Base-by-base conservation (phyloP, 2,329 filamentous ascomycete species). In the Ophiostoma ulmi region DNA sequence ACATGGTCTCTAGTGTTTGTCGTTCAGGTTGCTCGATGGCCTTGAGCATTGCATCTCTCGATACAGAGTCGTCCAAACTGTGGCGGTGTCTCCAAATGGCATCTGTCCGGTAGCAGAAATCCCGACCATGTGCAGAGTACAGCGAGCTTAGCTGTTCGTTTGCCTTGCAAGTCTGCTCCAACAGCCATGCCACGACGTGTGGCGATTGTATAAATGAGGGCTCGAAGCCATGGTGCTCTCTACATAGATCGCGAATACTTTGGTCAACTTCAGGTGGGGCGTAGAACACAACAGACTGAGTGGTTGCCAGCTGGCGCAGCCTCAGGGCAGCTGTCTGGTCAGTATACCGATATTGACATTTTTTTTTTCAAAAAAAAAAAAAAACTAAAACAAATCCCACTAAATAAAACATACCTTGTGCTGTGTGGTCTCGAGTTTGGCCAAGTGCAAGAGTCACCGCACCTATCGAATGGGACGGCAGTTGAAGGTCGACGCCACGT, bases 201-300 rank as follows among this genome's bases (percentile, higher is more conserved):
- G 71, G 36, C 0, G 86, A 87, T 69, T 84, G 77, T 1, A 84
- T 71, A 0, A 0, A 0, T 1, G 14, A 17, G 1, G 55, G 10
- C 10, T 44, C 35, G 11, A 39, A n/a, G 22, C 41, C 20, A 20
- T 48, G 17, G 0, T 64, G 72, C 66, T 82, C 81, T 0, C 75
- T 71, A 17, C 79, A 76, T 0, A 83, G 69, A 70, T 88, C 84
- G 0, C 84, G 74, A 41, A 91, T 89, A 72, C 84, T 88, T 38
- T 87, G 84, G 44, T 89, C 81, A 0, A 90, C 87, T 74, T 90
- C 88, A 0, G 84, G 85, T 0, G 88, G 86, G 0, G 84, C 83
- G 26, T 87, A 82, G 67, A 89, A 86, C 8, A 78, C 77, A 0
- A 90, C 76, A 0, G 84, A 85, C 70, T 91, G 88, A 0, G 85